These are phyloP conservation scores for Alternaria sp. DNA, from an alignment of 2,329 filamentous ascomycete genomes.

Conservation along the genomic window DNA sequence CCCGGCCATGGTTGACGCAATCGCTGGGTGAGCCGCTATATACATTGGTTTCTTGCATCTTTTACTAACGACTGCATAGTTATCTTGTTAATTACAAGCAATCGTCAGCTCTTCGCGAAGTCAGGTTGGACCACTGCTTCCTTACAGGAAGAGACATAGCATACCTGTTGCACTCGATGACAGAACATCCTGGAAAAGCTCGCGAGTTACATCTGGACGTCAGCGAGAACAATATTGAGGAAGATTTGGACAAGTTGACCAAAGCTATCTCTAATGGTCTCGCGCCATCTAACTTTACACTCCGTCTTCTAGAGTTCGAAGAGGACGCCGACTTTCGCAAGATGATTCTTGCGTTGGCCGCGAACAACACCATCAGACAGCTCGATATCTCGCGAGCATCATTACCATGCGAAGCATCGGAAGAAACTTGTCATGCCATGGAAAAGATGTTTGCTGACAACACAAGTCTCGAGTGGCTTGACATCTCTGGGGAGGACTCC, in stretches of 20 bases:
- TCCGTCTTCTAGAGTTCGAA: conserved; percentile 74
- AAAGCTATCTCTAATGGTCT: conserved; percentile 61
- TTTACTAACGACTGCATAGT: conserved; percentile 52
- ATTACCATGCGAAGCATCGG: conserved; percentile 72
- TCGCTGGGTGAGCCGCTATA: conserved; percentile 54
- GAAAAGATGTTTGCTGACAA: conserved; percentile 73
- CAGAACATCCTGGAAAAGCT: conserved; percentile 56
- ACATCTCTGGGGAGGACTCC: conserved; percentile 76
- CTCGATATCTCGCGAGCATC: conserved; percentile 76
- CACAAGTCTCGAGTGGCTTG: conserved; percentile 70
- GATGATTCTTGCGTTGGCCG: conserved; percentile 68
- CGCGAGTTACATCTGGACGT: conserved; percentile 72
- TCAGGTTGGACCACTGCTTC: conserved; percentile 73
- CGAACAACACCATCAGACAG: conserved; percentile 69
- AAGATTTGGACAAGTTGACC: conserved; percentile 61
- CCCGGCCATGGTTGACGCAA: conserved; percentile 69
- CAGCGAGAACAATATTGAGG: conserved; percentile 68
- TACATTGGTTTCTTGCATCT: background rate
- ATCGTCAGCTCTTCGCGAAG: conserved; percentile 67
- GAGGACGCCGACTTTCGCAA: conserved; percentile 71
- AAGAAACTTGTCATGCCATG: conserved; percentile 71
- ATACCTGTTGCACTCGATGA: conserved; percentile 71
- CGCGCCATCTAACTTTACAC: conserved; percentile 70
- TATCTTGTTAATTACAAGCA: conserved; percentile 68
- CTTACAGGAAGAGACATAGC: conserved; percentile 72